Percentiles rank a stretch among this genome's conserved stretches.
Evolutionary conservation across 306 rosid genomes (phyloP).

Genomic region (Ormosia emarginata): DNA sequence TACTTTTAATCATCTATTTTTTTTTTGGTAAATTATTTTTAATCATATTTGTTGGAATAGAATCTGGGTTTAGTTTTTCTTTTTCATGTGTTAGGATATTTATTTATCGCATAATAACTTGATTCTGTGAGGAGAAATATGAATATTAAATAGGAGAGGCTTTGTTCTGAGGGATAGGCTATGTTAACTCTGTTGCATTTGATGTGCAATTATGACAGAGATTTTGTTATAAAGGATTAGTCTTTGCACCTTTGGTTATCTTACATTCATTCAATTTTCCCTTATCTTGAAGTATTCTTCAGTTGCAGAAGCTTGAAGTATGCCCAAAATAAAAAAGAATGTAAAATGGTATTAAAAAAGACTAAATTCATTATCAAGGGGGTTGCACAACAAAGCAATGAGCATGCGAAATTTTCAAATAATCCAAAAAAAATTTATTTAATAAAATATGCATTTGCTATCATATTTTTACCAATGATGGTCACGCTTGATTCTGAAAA

Average conservation of each 20-base stretch:
- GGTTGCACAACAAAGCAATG: neutral
- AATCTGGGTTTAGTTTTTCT: neutral
- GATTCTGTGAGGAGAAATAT: neutral
- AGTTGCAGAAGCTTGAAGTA: slow-evolving; percentile 1
- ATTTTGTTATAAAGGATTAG: neutral
- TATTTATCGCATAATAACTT: slow-evolving; percentile 5
- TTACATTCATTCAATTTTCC: neutral
- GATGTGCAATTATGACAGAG: neutral
- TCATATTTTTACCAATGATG: neutral
- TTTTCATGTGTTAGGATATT: neutral
- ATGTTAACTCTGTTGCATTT: slow-evolving; percentile 17
- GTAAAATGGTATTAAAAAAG: neutral
- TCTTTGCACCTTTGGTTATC: neutral
- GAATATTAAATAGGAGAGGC: neutral
- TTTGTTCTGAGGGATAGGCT: neutral
- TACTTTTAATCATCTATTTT: slow-evolving; percentile 37
- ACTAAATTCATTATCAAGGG: neutral
- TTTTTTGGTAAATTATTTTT: slow-evolving; percentile 29
- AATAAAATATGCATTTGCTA: neutral
- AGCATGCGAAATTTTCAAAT: neutral
- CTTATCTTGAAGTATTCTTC: slow-evolving; percentile 1
- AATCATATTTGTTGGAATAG: neutral
- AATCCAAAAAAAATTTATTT: neutral
- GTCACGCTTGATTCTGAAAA: neutral
- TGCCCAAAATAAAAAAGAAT: neutral